phyloP scores from a whole-genome alignment of 495 filamentous ascomycete genomes.

The Aspergillus bertholletiae region DNA sequence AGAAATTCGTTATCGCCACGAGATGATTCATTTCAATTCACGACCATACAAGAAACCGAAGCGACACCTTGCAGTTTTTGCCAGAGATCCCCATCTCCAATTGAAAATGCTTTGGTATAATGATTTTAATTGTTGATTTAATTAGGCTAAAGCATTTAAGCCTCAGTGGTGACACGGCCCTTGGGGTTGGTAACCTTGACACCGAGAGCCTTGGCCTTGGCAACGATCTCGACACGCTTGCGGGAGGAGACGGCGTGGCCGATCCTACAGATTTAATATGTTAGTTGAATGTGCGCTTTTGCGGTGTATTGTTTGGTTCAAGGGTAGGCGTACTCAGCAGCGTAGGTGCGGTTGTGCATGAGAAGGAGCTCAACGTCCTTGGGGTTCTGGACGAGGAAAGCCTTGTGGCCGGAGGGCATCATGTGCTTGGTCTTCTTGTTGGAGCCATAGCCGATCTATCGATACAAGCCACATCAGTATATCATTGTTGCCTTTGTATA shows the following conservation, averaged over 20 bases:
- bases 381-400: slow-evolving; percentile 96
- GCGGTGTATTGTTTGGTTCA: background rate
- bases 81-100: background rate
- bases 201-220: slow-evolving; percentile 90
- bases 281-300: slow-evolving; percentile 2
- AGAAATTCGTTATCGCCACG: slow-evolving; percentile 17
- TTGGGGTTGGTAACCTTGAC: slow-evolving; percentile 99
- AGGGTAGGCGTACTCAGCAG: slow-evolving; percentile 78
- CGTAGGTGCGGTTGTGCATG: slow-evolving; percentile 99
- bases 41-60: slow-evolving; percentile 15
- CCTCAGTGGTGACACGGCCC: slow-evolving; percentile 96
- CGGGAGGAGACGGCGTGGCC: slow-evolving; percentile 93
- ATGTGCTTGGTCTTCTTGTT: slow-evolving; percentile 99
- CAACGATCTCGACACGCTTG: slow-evolving; percentile 96
- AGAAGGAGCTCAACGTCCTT: slow-evolving; percentile 94
- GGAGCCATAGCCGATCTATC: slow-evolving; percentile 91
- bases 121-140: slow-evolving; percentile 21
- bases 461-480: slow-evolving; percentile 13
- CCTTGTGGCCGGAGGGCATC: slow-evolving; percentile 99
- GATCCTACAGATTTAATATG: slow-evolving; percentile 58
- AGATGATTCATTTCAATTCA: slow-evolving; percentile 12
- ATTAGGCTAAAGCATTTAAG: slow-evolving; percentile 55
- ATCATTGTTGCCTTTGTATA: too few relatives aligned
- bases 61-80: slow-evolving; percentile 5
- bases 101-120: slow-evolving; percentile 2